These are phyloP conservation scores for Pelargonium fulgidum DNA, from an alignment of 441 rosid genomes.

Conservation along the genomic window DNA sequence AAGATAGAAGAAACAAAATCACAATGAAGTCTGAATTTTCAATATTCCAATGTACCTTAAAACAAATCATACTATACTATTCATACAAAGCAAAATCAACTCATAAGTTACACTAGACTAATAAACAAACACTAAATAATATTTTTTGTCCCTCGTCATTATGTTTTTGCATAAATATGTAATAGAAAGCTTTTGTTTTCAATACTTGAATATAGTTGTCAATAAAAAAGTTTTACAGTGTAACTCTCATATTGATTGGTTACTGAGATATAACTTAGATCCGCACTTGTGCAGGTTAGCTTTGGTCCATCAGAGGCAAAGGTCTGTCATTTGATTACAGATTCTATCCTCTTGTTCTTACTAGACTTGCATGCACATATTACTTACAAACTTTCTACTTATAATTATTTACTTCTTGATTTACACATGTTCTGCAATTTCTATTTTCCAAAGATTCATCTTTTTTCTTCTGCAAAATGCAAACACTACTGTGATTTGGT, in stretches of 20 bases:
- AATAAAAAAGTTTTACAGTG: too few relatives aligned
- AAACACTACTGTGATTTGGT: neutral
- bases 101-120: too few relatives aligned
- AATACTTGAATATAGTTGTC: neutral
- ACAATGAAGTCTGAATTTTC: too few relatives aligned
- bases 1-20: too few relatives aligned
- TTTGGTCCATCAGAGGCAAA: conserved; percentile 93
- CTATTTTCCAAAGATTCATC: neutral
- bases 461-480: neutral
- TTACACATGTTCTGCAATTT: neutral
- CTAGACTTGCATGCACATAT: conserved; percentile 5
- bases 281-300: conserved; percentile 56
- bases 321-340: conserved; percentile 37
- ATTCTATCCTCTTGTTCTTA: conserved; percentile 11
- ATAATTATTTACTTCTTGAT: conserved; percentile 9
- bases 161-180: neutral
- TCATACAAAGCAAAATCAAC: too few relatives aligned
- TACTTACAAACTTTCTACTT: conserved; percentile 7
- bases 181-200: neutral
- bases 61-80: too few relatives aligned
- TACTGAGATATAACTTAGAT: conserved; percentile 15
- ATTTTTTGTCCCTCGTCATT: too few relatives aligned
- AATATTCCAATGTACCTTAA: too few relatives aligned
- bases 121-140: too few relatives aligned
- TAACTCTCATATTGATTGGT: neutral